Evolutionary conservation across 805 yeast genomes (phyloP).

Genomic region (Lachancea lanzarotensis): DNA sequence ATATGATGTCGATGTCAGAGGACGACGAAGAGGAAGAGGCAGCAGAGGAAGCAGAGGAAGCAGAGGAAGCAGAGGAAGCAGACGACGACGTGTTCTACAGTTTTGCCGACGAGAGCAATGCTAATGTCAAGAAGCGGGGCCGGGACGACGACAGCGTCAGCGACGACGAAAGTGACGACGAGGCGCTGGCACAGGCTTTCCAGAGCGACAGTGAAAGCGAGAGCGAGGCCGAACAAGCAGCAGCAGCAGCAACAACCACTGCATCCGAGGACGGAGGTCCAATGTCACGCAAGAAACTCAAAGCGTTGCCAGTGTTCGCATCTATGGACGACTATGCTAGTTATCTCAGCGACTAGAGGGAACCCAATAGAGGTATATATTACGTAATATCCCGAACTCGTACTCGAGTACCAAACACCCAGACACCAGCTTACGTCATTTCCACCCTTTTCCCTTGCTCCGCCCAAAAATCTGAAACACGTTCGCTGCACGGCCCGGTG

Average conservation of each 20-base stretch:
- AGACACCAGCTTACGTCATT: too few species aligned
- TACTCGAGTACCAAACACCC: too few species aligned
- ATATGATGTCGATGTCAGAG: conserved; percentile 21
- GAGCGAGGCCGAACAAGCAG: too few species aligned
- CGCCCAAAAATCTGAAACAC: background rate
- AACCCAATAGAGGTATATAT: too few species aligned
- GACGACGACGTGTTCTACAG: conserved; percentile 29
- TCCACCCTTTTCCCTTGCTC: too few species aligned
- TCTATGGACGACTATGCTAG: conserved; percentile 82
- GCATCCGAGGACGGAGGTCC: conserved; percentile 17
- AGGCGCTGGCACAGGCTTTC: conserved; percentile 23
- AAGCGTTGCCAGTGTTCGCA: conserved; percentile 77
- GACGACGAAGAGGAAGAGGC: conserved; percentile 19
- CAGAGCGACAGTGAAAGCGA: conserved; percentile 7
- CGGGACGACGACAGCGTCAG: conserved; percentile 32
- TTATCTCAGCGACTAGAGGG: conserved; percentile 35
- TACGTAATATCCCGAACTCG: too few species aligned
- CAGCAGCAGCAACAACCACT: too few species aligned
- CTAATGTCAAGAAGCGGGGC: conserved; percentile 21
- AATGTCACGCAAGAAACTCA: conserved; percentile 25
- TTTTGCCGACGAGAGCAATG: conserved; percentile 24
- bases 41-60: conserved; percentile 10
- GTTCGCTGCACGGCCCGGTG: background rate
- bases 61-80: conserved; percentile 35
- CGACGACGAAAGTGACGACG: conserved; percentile 29